Evolutionary conservation across 148 eudicot species (phyloP), one percentile per base, ranked within the genome.

Genomic region (Suaeda aralocaspica): DNA sequence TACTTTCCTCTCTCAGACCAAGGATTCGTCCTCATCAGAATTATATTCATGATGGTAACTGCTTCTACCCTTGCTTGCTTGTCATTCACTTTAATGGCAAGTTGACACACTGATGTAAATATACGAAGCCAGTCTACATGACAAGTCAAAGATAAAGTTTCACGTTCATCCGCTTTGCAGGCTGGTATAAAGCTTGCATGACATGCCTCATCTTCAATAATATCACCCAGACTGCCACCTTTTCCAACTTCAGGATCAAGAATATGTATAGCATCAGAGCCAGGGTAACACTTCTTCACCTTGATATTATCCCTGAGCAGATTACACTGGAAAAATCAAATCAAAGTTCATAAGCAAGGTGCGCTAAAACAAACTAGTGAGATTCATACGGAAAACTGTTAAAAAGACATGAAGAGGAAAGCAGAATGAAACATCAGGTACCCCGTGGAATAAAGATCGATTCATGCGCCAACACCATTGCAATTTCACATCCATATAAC

Each of bases 311-410:
- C 91, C 96, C 98, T 93, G 98, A 81, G 84, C 78, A 87, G 77
- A 86, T 90, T 69, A 89, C 86, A 92, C 92, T 86, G 91, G 83
- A 81, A 80, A 70, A 79, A 89, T 89, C 88, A 88, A 90, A 79
- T 82, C 81, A 88, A 85, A 86, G 92, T 77, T 79, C 68, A 87
- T 79, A 85, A 88, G 92, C 81, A 84, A 60, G 76, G 76, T 74
- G 77, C 68, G 74, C 65, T 58, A 55, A 33, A 65, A 75, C 9
- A 57, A 13, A 19, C 61, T 64, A 45, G 26, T 1, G 41, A 51
- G n/a, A 16, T 36, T 28, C n/a, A 3, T 36, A 15, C 0, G 0
- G 11, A 49, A 33, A 21, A 19, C 19, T 5, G 60, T 44, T 15
- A 55, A 44, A 39, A 46, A 26, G 61, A 11, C 56, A 16, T 51